Percentiles rank a stretch among this genome's conserved stretches.
Conservation (phyloP, 2,329 filamentous ascomycete species). For the Fusarium algeriense region DNA sequence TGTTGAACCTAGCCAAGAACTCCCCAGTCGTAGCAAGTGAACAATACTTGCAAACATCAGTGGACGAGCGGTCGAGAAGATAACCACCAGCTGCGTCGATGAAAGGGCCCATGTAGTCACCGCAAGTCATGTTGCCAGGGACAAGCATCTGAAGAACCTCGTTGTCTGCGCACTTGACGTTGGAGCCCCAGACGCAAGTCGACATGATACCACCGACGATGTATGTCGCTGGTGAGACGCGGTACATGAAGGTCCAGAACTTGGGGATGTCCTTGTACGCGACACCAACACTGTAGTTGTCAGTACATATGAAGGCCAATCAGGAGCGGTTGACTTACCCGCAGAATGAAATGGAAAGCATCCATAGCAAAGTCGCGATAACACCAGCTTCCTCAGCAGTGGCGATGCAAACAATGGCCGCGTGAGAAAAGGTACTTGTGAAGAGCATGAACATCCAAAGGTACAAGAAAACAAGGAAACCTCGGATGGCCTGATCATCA, state of each 20-base stretch:
- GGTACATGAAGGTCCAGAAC: conserved; percentile 81
- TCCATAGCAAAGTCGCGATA: conserved; percentile 56
- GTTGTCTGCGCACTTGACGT: conserved; percentile 42
- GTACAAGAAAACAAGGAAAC: conserved; percentile 45
- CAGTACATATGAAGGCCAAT: conserved; percentile 28
- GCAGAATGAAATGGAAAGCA: conserved; percentile 46
- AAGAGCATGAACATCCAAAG: conserved; percentile 46
- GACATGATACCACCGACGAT: conserved; percentile 71
- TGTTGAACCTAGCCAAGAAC: conserved; percentile 55
- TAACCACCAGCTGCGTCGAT: conserved; percentile 60
- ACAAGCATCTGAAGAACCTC: conserved; percentile 70
- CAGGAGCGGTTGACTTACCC: conserved; percentile 30
- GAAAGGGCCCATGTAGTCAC: conserved; percentile 61
- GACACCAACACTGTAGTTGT: conserved; percentile 66
- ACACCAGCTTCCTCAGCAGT: conserved; percentile 44
- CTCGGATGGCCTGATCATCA: conserved; percentile 38
- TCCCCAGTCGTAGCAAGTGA: conserved; percentile 52
- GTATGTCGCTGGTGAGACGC: conserved; percentile 77
- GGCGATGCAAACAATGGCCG: conserved; percentile 41
- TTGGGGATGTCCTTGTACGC: conserved; percentile 67
- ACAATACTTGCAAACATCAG: conserved; percentile 60
- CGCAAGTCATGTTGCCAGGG: conserved; percentile 62
- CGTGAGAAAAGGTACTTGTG: conserved; percentile 45
- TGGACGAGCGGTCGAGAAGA: conserved; percentile 58
- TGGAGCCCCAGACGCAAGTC: conserved; percentile 38